Base-by-base conservation (phyloP, 129 eudicot species). In the Lactuca sativa region DNA sequence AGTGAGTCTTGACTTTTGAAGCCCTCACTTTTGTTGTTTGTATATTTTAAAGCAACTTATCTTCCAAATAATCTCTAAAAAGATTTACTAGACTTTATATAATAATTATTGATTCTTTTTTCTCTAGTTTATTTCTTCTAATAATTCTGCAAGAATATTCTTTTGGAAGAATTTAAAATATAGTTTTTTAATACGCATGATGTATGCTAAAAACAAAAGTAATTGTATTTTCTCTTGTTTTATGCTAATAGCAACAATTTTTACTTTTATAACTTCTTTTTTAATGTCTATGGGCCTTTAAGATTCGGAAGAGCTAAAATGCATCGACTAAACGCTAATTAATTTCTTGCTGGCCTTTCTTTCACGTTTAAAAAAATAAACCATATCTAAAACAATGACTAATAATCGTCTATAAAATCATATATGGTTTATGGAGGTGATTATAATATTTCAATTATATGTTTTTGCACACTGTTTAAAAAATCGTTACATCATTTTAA, bases 121-220 rank as follows among this genome's bases (percentile, higher is more conserved):
- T 10, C 14, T 25, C 2, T 59, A 1, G 64, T 30, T 59, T 40
- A 40, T 2, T 40, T 40, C 44, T 40, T 40, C 9, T 25, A 25
- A 25, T 25, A 25, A 25, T 25, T 2, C 30, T 25, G 1, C 30
- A 25, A 25, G 30, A 25, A 25, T 25, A 25, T 2, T 40, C 9
- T 2, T 40, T 40, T 40, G 40, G 16, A 58, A 58, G 62, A 58
- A 58, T 30, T 14, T 14, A 30, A 58, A 31, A 30, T 58, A 3
- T 33, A 25, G 62, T 58, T 68, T 25, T 56, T 56, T 25, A 37
- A 56, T 70, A 8, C 16, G 25, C 6, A 56, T 43, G 75, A 57
- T 43, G 75, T 41, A 70, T 70, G 55, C 67, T 70, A 70, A 58
- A 70, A 57, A 70, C 74, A 70, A 70, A 57, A 53, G 56, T 57